These are phyloP conservation scores for Paraphoma chrysanthemicola DNA, from an alignment of 2,329 filamentous ascomycete genomes.

Conservation along the genomic window DNA sequence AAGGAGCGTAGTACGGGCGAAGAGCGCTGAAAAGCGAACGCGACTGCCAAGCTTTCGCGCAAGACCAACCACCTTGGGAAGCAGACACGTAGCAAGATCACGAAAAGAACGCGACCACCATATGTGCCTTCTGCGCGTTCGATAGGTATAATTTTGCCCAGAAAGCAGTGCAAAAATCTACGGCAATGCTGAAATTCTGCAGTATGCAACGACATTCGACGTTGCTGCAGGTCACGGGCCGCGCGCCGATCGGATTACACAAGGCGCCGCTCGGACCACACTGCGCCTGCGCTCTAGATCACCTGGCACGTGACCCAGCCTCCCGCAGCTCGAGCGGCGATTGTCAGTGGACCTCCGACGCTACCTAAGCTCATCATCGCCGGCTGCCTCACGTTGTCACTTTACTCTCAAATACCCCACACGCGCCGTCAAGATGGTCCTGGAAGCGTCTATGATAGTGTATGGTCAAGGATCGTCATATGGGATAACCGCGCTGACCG, in stretches of 20 bases:
- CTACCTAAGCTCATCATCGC: slow-evolving; percentile 27
- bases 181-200: too few relatives aligned
- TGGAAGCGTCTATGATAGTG: slow-evolving; percentile 99
- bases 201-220: not conserved
- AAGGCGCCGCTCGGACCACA: too few relatives aligned
- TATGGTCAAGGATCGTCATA: slow-evolving; percentile 39
- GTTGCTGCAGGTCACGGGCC: not conserved
- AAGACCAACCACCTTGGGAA: not conserved
- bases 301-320: slow-evolving; percentile 7
- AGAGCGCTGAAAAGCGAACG: not conserved
- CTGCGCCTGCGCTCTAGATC: not conserved
- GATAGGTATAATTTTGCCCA: too few relatives aligned
- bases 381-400: slow-evolving; percentile 17
- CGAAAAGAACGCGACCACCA: not conserved
- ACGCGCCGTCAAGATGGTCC: slow-evolving; percentile 76
- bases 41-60: too few relatives aligned
- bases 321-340: slow-evolving; percentile 10
- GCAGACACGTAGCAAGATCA: too few relatives aligned
- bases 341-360: slow-evolving; percentile 20
- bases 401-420: slow-evolving; percentile 6
- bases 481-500: slow-evolving; percentile 24
- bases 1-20: not conserved
- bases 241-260: too few relatives aligned
- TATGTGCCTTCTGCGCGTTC: not conserved
- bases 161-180: too few relatives aligned